Conservation (phyloP, 2,329 filamentous ascomycete species). For the Alternaria consortialis region DNA sequence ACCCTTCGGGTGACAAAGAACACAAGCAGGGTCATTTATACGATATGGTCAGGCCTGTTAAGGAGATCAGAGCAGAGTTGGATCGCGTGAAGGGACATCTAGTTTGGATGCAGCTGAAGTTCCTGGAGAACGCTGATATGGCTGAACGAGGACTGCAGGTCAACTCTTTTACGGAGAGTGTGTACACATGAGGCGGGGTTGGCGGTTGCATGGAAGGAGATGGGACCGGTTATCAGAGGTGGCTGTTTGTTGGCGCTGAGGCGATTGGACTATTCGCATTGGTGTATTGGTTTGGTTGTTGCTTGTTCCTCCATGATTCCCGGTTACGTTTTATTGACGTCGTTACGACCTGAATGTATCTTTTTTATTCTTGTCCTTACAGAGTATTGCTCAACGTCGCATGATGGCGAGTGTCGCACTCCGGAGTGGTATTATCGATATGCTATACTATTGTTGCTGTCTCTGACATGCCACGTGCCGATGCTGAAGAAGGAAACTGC, state of each 20-base stretch:
- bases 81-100: constrained; percentile 85
- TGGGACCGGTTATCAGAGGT: not conserved
- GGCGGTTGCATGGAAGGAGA: not conserved
- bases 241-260: not conserved
- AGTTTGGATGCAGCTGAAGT: constrained; percentile 94
- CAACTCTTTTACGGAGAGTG: constrained; percentile 86
- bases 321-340: not conserved
- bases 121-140: constrained; percentile 85
- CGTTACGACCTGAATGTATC: not conserved
- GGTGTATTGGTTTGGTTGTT: not conserved
- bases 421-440: not conserved
- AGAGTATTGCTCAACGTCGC: not conserved
- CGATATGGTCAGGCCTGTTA: constrained; percentile 70
- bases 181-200: constrained; percentile 66
- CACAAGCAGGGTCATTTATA: constrained; percentile 85
- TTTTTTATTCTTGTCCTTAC: not conserved
- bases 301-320: not conserved
- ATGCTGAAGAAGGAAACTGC: accelerated
- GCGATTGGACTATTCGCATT: not conserved
- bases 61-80: constrained; percentile 78
- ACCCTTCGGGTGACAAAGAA: constrained; percentile 65
- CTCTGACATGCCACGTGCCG: not conserved
- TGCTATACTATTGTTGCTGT: not conserved
- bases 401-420: not conserved
- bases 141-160: constrained; percentile 87